Evolutionary conservation across 2,329 filamentous ascomycete genomes (phyloP).

Genomic region (Colletotrichum tabaci): DNA sequence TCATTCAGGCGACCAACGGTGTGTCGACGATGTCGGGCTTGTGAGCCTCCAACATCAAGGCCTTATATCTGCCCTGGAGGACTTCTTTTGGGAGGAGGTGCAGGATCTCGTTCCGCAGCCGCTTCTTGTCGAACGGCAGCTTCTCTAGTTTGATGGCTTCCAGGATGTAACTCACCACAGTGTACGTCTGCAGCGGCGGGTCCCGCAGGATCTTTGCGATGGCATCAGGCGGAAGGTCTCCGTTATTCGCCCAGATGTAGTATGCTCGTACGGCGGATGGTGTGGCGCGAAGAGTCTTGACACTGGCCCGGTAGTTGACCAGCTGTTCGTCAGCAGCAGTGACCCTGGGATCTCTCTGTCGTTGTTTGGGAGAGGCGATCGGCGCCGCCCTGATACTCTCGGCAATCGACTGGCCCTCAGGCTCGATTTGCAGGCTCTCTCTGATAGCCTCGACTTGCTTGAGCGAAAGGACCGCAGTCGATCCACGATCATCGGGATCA

Average conservation of each 20-base stretch:
- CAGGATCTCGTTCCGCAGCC: constrained; percentile 63
- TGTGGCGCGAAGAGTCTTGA: constrained; percentile 44
- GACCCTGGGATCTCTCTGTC: constrained; percentile 58
- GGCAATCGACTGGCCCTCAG: constrained; percentile 39
- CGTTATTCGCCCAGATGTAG: constrained; percentile 73
- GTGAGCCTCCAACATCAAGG: constrained; percentile 47
- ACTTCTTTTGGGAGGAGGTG: constrained; percentile 48
- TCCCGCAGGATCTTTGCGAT: constrained; percentile 71
- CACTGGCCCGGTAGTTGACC: constrained; percentile 53
- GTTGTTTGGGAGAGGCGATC: constrained; percentile 24
- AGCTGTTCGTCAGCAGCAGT: constrained; percentile 59
- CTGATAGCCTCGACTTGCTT: constrained; percentile 16
- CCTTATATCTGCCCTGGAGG: constrained; percentile 46
- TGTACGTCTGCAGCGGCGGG: constrained; percentile 70
- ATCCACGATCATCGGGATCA: constrained; percentile 47
- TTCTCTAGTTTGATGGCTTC: constrained; percentile 66
- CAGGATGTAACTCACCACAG: constrained; percentile 73
- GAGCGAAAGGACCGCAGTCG: constrained; percentile 20
- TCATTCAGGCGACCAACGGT: neutral
- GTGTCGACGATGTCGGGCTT: constrained; percentile 9
- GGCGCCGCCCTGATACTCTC: constrained; percentile 36
- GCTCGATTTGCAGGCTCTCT: constrained; percentile 48
- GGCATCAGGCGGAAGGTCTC: constrained; percentile 61
- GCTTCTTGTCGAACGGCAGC: constrained; percentile 63
- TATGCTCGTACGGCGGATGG: constrained; percentile 69